Conservation (phyloP, 2,329 filamentous ascomycete genomes). For the Chrysoporthe deuterocubensis region DNA sequence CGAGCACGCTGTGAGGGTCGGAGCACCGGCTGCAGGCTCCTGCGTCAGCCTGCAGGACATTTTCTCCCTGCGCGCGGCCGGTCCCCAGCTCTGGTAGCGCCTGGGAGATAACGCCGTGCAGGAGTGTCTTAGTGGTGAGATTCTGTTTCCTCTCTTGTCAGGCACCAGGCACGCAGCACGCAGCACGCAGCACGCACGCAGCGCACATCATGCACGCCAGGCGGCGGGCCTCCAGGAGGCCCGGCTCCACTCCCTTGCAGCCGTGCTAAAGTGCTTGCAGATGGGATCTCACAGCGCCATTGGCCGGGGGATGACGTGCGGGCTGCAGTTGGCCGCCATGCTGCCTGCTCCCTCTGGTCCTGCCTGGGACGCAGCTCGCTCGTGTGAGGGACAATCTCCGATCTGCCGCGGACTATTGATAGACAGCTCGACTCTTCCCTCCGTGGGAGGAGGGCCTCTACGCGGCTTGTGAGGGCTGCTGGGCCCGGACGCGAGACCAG, state of each 20-base stretch:
- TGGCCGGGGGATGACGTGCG: constrained; percentile 27
- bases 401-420: background rate
- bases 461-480: background rate
- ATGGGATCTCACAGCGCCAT: constrained; percentile 14
- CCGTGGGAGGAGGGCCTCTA: background rate
- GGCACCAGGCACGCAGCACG: background rate
- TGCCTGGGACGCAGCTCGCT: background rate
- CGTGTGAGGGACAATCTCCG: background rate
- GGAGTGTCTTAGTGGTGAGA: background rate
- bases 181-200: background rate
- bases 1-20: background rate
- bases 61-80: constrained; percentile 12
- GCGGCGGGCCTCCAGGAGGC: background rate
- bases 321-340: constrained; percentile 21
- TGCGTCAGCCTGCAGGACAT: constrained; percentile 21
- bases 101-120: background rate
- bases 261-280: constrained; percentile 30
- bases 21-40: constrained; percentile 22
- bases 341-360: background rate
- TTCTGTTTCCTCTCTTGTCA: background rate
- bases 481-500: background rate
- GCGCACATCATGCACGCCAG: constrained; percentile 9
- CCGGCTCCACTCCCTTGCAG: constrained; percentile 23
- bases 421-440: background rate
- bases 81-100: constrained; percentile 1